These are phyloP conservation scores for Steccherinum ochraceum DNA, from an alignment of 768 basidiomycete species.

Conservation along the genomic window DNA sequence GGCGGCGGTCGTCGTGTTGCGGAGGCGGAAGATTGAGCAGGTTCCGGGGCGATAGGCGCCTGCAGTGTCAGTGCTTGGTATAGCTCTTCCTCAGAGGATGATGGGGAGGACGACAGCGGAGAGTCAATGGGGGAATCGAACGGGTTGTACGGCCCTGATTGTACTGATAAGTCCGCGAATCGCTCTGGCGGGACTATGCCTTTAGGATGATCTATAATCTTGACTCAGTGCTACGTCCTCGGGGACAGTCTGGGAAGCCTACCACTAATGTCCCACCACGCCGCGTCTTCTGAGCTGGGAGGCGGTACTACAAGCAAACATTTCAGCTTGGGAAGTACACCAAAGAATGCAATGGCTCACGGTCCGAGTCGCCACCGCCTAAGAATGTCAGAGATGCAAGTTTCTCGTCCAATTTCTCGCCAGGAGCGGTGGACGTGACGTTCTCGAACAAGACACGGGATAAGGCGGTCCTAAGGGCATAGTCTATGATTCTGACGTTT, in stretches of 20 bases:
- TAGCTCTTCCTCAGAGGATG: slow-evolving; percentile 81
- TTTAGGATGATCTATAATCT: slow-evolving; percentile 45
- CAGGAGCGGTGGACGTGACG: slow-evolving; percentile 54
- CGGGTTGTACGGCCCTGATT: slow-evolving; percentile 43
- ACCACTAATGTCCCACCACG: slow-evolving; percentile 82
- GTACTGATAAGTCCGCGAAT: slow-evolving; percentile 14
- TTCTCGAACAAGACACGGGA: slow-evolving; percentile 63
- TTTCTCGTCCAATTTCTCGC: slow-evolving; percentile 68
- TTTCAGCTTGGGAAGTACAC: too few relatives aligned
- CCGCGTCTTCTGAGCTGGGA: slow-evolving; percentile 69
- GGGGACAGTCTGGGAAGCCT: slow-evolving; percentile 11
- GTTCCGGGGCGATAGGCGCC: slow-evolving; percentile 47
- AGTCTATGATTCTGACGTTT: slow-evolving; percentile 73
- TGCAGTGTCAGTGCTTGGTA: slow-evolving; percentile 73
- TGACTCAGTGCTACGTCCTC: background rate
- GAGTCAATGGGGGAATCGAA: slow-evolving; percentile 68
- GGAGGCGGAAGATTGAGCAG: slow-evolving; percentile 1
- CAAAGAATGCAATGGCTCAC: too few relatives aligned
- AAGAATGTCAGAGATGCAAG: slow-evolving; percentile 52
- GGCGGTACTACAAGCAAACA: slow-evolving; percentile 60
- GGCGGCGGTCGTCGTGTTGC: slow-evolving; percentile 35
- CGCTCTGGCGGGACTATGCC: slow-evolving; percentile 44
- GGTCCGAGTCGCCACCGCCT: slow-evolving; percentile 31
- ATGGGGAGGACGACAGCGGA: slow-evolving; percentile 65
- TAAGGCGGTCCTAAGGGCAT: slow-evolving; percentile 63